These are phyloP conservation scores for Rhodotorula babjevae DNA, from an alignment of 768 basidiomycete genomes.

Conservation along the genomic window DNA sequence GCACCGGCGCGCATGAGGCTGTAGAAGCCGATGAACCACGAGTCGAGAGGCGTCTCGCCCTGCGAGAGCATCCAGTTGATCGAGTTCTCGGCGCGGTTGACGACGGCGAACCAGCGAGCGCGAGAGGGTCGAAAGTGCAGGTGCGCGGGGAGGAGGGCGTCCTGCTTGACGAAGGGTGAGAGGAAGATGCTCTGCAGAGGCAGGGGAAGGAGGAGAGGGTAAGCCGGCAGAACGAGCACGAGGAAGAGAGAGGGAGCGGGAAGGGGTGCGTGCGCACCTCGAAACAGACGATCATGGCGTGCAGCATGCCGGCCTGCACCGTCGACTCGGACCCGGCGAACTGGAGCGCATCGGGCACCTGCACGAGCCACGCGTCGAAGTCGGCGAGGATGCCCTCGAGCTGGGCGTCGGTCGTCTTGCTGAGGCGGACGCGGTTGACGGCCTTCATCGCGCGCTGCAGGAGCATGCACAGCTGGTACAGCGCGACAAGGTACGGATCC, in stretches of 20 bases:
- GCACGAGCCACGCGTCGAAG: background rate
- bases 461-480: background rate
- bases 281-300: background rate
- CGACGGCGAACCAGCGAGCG: slow-evolving; percentile 1
- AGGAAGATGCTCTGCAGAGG: slow-evolving; percentile 1
- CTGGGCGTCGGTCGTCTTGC: background rate
- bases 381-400: background rate
- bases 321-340: background rate
- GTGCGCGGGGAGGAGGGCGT: background rate
- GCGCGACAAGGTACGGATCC: background rate
- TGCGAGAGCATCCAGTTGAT: background rate
- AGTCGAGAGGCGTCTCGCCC: background rate
- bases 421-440: background rate
- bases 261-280: background rate
- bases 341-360: background rate
- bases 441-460: background rate
- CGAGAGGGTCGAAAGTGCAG: background rate
- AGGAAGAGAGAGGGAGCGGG: background rate
- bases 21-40: background rate
- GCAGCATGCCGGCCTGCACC: background rate
- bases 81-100: background rate
- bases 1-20: background rate
- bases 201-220: too few relatives aligned
- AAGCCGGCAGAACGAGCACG: background rate
- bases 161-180: background rate